Base-by-base conservation (phyloP, 75 land plant genomes). In the Adiantum capillusveneris region DNA sequence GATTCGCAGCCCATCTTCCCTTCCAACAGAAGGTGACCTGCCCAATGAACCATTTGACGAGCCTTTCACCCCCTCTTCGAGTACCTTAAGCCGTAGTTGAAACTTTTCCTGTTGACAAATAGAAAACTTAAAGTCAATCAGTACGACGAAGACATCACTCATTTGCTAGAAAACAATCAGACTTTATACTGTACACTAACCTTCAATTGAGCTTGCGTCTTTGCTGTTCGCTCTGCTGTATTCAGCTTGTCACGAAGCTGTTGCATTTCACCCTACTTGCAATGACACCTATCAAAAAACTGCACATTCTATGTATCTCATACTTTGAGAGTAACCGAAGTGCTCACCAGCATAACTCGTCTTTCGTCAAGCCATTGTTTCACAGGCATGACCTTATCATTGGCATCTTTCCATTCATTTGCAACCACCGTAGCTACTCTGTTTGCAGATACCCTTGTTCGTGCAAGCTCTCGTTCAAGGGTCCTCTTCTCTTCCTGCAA, bases 81-180 rank as follows among this genome's bases (percentile, higher is more conserved):
- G 44, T 21, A 87, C 89, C 62, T 84, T 91, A 46, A 91, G 75
- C 19, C 97, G 74, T 29, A 91, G 37, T 55, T 74, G 82, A 41
- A 70, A 58, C 57, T 75, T 81, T 26, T 81, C 84, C 84, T 81
- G 62, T 22, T 21, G 18, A 51, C 20, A 46, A 17, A 6, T 14
- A 21, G n/a, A n/a, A n/a, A 46, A 46, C 6, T 46, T 17, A 21
- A 29, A 2, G 45, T 37, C 20, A 18, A 37, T 13, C 12, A 26
- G 52, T 11, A 55, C 18, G 57, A 55, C 5, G 13, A 24, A 14
- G 57, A 18, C 17, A 46, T 46, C 22, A 41, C 43, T 14, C 9
- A 9, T 41, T 41, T 41, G 43, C 14, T 14, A 41, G 14, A 9
- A 41, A 41, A 41, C n/a, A n/a, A n/a, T n/a, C n/a, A n/a, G n/a